Evolutionary conservation across 495 filamentous ascomycete species (phyloP), one percentile per base, ranked within the genome.

Genomic region (Beverwykella pulmonaria): DNA sequence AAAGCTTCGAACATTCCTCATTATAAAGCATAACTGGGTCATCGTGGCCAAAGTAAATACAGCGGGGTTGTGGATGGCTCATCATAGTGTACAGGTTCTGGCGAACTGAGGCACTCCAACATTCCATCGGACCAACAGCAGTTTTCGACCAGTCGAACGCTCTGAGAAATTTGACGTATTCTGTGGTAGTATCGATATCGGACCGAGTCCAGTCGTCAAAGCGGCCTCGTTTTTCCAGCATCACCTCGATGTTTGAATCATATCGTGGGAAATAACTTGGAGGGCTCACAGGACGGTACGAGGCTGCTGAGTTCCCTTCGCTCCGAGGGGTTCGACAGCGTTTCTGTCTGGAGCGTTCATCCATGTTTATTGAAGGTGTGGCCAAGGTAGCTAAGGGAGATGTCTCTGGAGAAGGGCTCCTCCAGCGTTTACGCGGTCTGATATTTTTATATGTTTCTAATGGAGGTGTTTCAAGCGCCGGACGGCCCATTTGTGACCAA

Each of bases 21-120:
- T 67, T 67, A 49, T 67, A 67, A 36, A 67, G 23, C 27, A 59
- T 20, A 19, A 50, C 27, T 9, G 54, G 57, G n/a, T 67, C 64
- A 23, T 36, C 14, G 41, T 36, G 32, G 46, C 58, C 64, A 39
- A 67, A 14, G 39, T 50, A 49, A 52, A 34, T 27, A 53, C 64
- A 56, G 23, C 54, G 52, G 2, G 57, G 57, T 23, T 53, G 8
- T n/a, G 49, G 47, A 34, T 53, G 22, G 17, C 32, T 53, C 64
- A 67, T 67, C n/a, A 67, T 54, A 20, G 49, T 2, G 36, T 32
- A 53, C 4, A 59, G 20, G 20, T 59, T 44, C 23, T 32, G 26
- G 14, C 64, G 29, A 25, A 54, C 44, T n/a, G 48, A 58, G 5
- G 19, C 12, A 41, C 29, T 53, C 64, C 64, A 67, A 26, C 14